Base-by-base conservation (phyloP, 305 asterid genomes). In the Fraxinus latifolia region DNA sequence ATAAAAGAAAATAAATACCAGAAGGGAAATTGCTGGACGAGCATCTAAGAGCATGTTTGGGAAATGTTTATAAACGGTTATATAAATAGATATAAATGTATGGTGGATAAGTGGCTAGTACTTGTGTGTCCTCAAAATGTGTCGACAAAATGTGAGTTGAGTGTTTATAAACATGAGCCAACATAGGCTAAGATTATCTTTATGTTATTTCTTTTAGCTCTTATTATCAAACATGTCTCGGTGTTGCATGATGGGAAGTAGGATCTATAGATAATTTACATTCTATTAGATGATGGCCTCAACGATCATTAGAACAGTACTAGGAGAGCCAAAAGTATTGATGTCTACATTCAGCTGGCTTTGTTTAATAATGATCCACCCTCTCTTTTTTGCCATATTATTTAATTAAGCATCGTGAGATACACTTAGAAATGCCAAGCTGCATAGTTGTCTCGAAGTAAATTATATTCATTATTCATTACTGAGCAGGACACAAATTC, bases 401-500 rank as follows among this genome's bases (percentile, higher is more conserved):
- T 79, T 77, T 77, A 34, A 82, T 33, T 77, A 72, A 76, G 75
- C 62, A 79, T 86, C 34, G 67, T 78, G 83, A 84, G 75, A n/a
- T 76, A 19, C 50, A 70, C 25, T 70, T 70, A n/a, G 25, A 32
- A 70, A 70, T 70, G 25, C 44, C 7, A 32, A 31, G 25, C 42
- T 70, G 76, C 44, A 70, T 70, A 7, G 19, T 32, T 70, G 4
- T 29, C 12, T 32, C 17, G 76, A 32, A 15, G 76, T 31, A 70
- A 70, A 9, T 65, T 11, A 65, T 65, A 65, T 65, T 36, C 73
- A 44, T 76, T 72, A 74, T 60, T 84, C 78, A 23, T 84, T 77
- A 67, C 84, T 84, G 68, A 44, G 82, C 95, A 94, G 98, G 97
- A 89, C 79, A 92, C 93, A 74, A 88, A 84, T 81, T 82, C 93